Evolutionary conservation across 2,329 filamentous ascomycete genomes (phyloP).

Genomic region (Cladorrhinum sp.): DNA sequence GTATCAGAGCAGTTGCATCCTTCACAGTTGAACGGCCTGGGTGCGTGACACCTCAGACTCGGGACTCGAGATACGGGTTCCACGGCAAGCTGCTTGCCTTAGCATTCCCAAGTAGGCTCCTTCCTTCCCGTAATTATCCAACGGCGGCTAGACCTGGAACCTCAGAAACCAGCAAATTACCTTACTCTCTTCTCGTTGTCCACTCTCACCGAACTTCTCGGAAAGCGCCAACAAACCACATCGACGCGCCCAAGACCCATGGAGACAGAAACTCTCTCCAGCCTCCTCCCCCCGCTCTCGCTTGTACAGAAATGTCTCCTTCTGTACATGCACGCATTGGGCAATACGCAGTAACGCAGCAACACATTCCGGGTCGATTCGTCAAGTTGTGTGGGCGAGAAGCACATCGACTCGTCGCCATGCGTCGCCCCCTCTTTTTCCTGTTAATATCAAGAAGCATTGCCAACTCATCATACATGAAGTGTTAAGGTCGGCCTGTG

Average conservation of each 20-base stretch:
- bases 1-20: neutral
- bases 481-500: constrained; percentile 41
- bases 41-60: neutral
- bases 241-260: neutral
- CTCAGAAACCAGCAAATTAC: neutral
- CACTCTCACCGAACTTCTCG: neutral
- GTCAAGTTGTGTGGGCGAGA: constrained; percentile 9
- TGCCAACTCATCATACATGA: constrained; percentile 79
- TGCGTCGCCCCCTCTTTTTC: constrained; percentile 18
- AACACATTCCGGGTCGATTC: constrained; percentile 9
- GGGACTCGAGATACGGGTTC: neutral
- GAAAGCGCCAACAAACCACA: neutral
- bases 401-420: constrained; percentile 10
- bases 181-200: neutral
- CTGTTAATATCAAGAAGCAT: constrained; percentile 55
- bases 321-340: constrained; percentile 17
- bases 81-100: neutral
- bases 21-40: neutral
- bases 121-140: neutral
- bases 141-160: neutral
- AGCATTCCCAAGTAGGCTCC: no score
- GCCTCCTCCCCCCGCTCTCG: constrained; percentile 19
- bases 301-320: constrained; percentile 12
- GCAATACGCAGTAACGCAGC: neutral
- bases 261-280: neutral